Conservation (phyloP, 2,329 filamentous ascomycete species). For the Stachybotrys chartarum region DNA sequence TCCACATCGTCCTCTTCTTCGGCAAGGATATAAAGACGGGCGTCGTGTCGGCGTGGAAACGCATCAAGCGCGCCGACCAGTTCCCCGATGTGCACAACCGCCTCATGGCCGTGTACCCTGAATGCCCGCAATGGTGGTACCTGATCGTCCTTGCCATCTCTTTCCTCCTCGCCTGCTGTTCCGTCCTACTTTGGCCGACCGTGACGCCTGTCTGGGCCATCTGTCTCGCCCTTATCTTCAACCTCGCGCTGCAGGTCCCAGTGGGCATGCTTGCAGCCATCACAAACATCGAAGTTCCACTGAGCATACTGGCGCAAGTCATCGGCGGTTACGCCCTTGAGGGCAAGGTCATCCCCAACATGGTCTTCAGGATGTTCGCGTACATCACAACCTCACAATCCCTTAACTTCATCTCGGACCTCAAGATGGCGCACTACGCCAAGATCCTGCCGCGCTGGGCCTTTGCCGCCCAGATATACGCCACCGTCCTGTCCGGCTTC, state of each 20-base stretch:
- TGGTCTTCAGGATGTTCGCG: slow-evolving; percentile 65
- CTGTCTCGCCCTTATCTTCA: slow-evolving; percentile 42
- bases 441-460: slow-evolving; percentile 46
- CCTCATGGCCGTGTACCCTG: slow-evolving; percentile 22
- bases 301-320: slow-evolving; percentile 61
- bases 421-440: slow-evolving; percentile 60
- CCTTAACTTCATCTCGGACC: slow-evolving; percentile 50
- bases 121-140: slow-evolving; percentile 51
- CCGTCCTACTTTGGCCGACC: slow-evolving; percentile 39
- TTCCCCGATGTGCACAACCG: slow-evolving; percentile 25
- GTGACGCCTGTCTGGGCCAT: slow-evolving; percentile 44
- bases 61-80: slow-evolving; percentile 26
- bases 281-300: slow-evolving; percentile 48
- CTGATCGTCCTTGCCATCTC: slow-evolving; percentile 36
- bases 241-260: slow-evolving; percentile 44
- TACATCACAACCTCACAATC: slow-evolving; percentile 56
- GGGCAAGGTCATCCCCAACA: slow-evolving; percentile 57
- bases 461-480: slow-evolving; percentile 46
- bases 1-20: slow-evolving; percentile 22
- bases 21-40: slow-evolving; percentile 20
- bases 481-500: slow-evolving; percentile 44
- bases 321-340: slow-evolving; percentile 61
- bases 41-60: slow-evolving; percentile 15
- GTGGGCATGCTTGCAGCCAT: slow-evolving; percentile 49
- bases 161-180: slow-evolving; percentile 29